Percentiles rank a stretch among this genome's conserved stretches.
Conservation (phyloP, 139 green algal genomes). For the Auxenochlorella pyrenoidosa region DNA sequence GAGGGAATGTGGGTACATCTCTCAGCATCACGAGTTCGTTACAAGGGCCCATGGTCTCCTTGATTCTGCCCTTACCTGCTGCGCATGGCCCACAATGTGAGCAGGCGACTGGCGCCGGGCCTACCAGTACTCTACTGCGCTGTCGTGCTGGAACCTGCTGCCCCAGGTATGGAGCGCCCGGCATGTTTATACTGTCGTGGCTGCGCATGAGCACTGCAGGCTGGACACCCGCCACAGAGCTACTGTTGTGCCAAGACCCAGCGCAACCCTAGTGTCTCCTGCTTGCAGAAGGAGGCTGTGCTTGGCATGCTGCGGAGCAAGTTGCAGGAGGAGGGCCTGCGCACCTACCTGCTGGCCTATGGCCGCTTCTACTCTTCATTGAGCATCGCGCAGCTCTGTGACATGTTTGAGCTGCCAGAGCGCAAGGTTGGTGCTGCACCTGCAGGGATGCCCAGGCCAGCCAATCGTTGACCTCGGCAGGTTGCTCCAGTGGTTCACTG, state of each 20-base stretch:
- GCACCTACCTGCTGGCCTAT: constrained; percentile 95
- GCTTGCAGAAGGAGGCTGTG: constrained; percentile 60
- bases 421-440: constrained; percentile 58
- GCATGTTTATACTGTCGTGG: not conserved
- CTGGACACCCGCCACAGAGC: not conserved
- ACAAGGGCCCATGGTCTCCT: too few relatives aligned
- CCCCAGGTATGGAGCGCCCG: constrained; percentile 17
- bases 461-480: too few relatives aligned
- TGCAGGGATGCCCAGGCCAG: not conserved
- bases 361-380: constrained; percentile 87
- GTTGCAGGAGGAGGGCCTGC: constrained; percentile 90
- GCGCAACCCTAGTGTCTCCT: too few relatives aligned
- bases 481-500: too few relatives aligned
- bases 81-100: not conserved
- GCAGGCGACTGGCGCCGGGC: constrained; percentile 88
- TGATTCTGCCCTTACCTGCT: not conserved
- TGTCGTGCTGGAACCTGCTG: constrained; percentile 87
- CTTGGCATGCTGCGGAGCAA: constrained; percentile 82
- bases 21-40: too few relatives aligned
- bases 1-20: too few relatives aligned
- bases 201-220: not conserved
- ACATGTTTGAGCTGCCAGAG: constrained; percentile 91
- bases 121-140: constrained; percentile 66
- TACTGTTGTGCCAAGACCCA: too few relatives aligned
- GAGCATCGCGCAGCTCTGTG: constrained; percentile 85